Conservation (phyloP, 2,329 filamentous ascomycete genomes). For the Trichoderma gracile region DNA sequence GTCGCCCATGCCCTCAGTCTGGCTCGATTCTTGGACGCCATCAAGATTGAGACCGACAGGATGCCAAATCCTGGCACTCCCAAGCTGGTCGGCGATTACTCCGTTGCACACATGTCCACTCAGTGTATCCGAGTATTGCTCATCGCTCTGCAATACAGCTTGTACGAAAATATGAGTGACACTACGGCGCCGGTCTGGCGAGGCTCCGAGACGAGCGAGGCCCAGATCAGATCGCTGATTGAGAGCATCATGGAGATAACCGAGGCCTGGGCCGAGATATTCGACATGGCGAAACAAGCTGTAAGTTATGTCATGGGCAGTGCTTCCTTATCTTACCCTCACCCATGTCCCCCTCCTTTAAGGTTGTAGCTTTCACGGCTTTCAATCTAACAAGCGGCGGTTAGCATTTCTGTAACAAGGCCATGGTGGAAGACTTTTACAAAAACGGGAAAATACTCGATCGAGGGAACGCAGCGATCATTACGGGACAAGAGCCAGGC, state of each 20-base stretch:
- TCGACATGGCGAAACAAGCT: conserved; percentile 35
- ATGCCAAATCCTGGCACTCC: conserved; percentile 32
- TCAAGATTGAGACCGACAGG: conserved; percentile 36
- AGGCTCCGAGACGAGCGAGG: conserved; percentile 37
- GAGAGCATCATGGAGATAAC: conserved; percentile 39
- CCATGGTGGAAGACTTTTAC: conserved; percentile 38
- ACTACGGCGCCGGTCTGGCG: conserved; percentile 43
- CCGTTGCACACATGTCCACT: conserved; percentile 37
- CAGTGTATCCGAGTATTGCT: conserved; percentile 40
- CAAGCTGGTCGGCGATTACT: conserved; percentile 37
- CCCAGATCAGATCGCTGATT: conserved; percentile 38
- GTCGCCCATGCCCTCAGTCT: conserved; percentile 43
- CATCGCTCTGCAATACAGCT: conserved; percentile 39
- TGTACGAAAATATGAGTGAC: conserved; percentile 40
- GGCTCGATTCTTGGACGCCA: conserved; percentile 41
- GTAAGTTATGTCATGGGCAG: conserved; percentile 28
- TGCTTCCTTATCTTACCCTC: background rate
- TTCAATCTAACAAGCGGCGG: background rate
- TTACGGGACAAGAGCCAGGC: conserved; percentile 24
- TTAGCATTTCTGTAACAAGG: conserved; percentile 36
- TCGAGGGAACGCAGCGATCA: conserved; percentile 26
- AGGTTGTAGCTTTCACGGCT: background rate
- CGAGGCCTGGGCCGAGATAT: conserved; percentile 38
- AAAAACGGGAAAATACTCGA: conserved; percentile 36
- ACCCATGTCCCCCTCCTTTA: background rate